These are phyloP conservation scores for Metschnikowia arizonensis DNA, from an alignment of 805 yeast species.

Conservation along the genomic window DNA sequence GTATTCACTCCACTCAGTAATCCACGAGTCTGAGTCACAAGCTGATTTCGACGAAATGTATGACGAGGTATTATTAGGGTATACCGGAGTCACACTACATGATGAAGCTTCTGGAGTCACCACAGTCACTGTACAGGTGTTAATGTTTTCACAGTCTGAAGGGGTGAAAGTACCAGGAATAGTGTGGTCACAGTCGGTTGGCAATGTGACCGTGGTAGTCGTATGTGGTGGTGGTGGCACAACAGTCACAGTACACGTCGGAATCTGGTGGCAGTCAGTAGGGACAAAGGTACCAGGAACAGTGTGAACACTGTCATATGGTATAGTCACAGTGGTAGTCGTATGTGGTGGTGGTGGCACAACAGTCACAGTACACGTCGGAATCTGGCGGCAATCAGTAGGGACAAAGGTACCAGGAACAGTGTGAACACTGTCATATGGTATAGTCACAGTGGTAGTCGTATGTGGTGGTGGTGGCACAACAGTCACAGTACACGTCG, in stretches of 20 bases:
- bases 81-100: not conserved
- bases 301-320: not conserved
- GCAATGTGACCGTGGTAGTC: not conserved
- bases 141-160: not conserved
- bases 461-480: slow-evolving; percentile 7
- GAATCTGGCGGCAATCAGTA: too few species aligned
- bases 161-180: slow-evolving; percentile 1
- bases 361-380: not conserved
- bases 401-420: too few species aligned
- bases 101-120: not conserved
- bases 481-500: not conserved
- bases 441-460: slow-evolving; percentile 2
- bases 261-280: not conserved
- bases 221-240: slow-evolving; percentile 1
- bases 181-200: not conserved
- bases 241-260: slow-evolving; percentile 1
- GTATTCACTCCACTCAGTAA: not conserved
- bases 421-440: slow-evolving; percentile 9
- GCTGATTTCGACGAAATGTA: not conserved
- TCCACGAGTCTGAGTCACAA: not conserved
- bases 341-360: too few species aligned
- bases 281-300: not conserved
- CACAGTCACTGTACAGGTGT: not conserved
- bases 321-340: not conserved
- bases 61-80: not conserved